Evolutionary conservation across 2,329 filamentous ascomycete genomes (phyloP).

Genomic region (Botrytis elliptica): DNA sequence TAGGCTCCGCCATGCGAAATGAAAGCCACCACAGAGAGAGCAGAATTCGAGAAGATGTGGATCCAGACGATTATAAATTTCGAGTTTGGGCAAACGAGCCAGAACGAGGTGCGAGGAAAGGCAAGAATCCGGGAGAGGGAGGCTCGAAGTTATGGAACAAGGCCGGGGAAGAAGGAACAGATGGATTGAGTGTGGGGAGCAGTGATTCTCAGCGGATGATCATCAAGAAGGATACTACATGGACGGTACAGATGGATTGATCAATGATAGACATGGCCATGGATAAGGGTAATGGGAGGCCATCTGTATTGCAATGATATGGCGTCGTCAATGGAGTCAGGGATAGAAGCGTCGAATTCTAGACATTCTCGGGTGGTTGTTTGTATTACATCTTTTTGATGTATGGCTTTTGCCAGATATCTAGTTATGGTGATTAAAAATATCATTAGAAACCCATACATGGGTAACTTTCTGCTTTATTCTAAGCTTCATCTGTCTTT

Average conservation of each 20-base stretch:
- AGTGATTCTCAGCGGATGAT: slow-evolving; percentile 28
- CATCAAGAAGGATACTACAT: slow-evolving; percentile 34
- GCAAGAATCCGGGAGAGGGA: background rate
- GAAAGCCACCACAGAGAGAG: background rate
- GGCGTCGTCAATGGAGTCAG: background rate
- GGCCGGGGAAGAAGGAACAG: background rate
- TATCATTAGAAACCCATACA: background rate
- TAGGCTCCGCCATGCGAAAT: background rate
- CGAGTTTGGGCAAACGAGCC: slow-evolving; percentile 20
- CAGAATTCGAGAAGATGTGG: slow-evolving; percentile 7
- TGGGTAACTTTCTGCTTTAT: background rate
- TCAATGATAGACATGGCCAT: background rate
- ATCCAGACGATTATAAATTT: slow-evolving; percentile 23
- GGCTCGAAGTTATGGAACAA: background rate
- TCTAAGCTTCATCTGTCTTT: background rate
- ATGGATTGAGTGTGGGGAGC: slow-evolving; percentile 24
- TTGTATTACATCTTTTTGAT: background rate
- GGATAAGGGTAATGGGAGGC: background rate
- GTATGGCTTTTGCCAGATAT: background rate
- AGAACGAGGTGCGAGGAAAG: background rate
- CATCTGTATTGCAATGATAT: background rate
- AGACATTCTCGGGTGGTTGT: background rate
- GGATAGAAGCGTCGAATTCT: background rate
- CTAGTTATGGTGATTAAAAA: background rate
- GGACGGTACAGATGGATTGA: slow-evolving; percentile 27